A percentile compares a stretch with the other conserved stretches of the same genome.
Evolutionary conservation across 2,329 filamentous ascomycete genomes (phyloP).

Genomic region (Aspergillus sp.): DNA sequence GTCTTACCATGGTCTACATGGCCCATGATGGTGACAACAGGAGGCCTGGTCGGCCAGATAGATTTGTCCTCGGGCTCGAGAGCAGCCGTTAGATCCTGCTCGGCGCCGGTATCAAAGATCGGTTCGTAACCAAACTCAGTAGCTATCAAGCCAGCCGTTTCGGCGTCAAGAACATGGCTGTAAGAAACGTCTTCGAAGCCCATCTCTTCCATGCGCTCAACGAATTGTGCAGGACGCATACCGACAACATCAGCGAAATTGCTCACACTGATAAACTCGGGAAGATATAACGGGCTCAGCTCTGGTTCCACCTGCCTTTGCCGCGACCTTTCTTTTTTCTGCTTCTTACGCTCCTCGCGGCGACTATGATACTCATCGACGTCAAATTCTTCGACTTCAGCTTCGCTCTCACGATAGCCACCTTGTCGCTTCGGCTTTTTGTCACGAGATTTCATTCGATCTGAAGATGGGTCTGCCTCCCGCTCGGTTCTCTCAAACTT

Average conservation of each 20-base stretch:
- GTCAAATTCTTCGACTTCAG: conserved; percentile 34
- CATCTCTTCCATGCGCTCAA: conserved; percentile 74
- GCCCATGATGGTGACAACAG: conserved; percentile 98
- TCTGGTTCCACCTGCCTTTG: conserved; percentile 42
- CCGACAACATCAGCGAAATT: conserved; percentile 75
- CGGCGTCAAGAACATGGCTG: conserved; percentile 84
- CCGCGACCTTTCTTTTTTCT: conserved; percentile 45
- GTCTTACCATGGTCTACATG: conserved; percentile 99
- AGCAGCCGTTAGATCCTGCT: conserved; percentile 71
- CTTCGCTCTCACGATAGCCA: conserved; percentile 22
- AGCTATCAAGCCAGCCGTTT: conserved; percentile 85
- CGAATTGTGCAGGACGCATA: conserved; percentile 69
- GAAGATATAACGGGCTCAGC: conserved; percentile 69
- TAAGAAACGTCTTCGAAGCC: conserved; percentile 83
- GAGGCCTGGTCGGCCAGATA: conserved; percentile 71
- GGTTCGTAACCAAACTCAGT: conserved; percentile 93
- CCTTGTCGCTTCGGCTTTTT: conserved; percentile 26
- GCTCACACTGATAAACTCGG: conserved; percentile 87
- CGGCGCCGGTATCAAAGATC: conserved; percentile 59
- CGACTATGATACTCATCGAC: conserved; percentile 36
- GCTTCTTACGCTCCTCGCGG: conserved; percentile 32
- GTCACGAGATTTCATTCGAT: conserved; percentile 20
- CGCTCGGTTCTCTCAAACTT: neutral
- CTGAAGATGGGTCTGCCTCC: conserved; percentile 21
- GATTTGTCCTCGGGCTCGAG: conserved; percentile 69